Conservation (phyloP, 1,284 basidiomycete genomes). For the Sporisorium scitamineum region DNA sequence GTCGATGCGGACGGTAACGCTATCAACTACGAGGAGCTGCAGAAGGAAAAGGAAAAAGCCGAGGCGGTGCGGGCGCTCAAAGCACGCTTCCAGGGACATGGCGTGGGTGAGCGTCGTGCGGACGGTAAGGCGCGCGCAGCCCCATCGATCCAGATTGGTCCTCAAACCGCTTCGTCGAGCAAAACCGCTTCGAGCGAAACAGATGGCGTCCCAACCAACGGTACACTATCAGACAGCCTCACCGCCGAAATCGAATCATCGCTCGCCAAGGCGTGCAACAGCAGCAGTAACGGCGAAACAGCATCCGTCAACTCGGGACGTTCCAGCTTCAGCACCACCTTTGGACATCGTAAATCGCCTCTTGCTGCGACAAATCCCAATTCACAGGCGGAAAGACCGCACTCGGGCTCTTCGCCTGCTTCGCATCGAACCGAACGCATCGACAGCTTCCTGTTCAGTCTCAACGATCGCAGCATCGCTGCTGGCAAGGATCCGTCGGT, state of each 20-base stretch:
- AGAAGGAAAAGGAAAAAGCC: slow-evolving; percentile 57
- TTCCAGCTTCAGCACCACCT: slow-evolving; percentile 48
- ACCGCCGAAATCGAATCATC: slow-evolving; percentile 40
- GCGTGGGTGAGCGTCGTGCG: slow-evolving; percentile 34
- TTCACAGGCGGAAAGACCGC: not conserved
- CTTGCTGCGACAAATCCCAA: not conserved
- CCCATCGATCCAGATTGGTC: slow-evolving; percentile 44
- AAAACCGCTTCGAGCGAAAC: not conserved
- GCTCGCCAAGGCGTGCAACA: slow-evolving; percentile 22
- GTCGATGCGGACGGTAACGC: slow-evolving; percentile 37
- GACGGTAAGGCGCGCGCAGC: slow-evolving; percentile 13
- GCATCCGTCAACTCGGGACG: slow-evolving; percentile 17
- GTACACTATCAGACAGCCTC: slow-evolving; percentile 21
- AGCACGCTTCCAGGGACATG: slow-evolving; percentile 51
- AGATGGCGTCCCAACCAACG: not conserved
- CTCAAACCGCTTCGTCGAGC: not conserved
- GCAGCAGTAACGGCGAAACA: slow-evolving; percentile 16
- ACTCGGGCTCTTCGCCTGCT: not conserved
- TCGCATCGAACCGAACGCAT: slow-evolving; percentile 26
- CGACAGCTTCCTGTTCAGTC: slow-evolving; percentile 47
- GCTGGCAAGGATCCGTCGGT: slow-evolving; percentile 23
- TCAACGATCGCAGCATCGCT: slow-evolving; percentile 36
- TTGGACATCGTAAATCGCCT: slow-evolving; percentile 36
- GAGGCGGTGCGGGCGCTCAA: slow-evolving; percentile 59
- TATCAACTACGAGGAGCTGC: slow-evolving; percentile 45